Conservation (phyloP, 225 moss, liverwort and hornwort species). For the Climacium dendroides region DNA sequence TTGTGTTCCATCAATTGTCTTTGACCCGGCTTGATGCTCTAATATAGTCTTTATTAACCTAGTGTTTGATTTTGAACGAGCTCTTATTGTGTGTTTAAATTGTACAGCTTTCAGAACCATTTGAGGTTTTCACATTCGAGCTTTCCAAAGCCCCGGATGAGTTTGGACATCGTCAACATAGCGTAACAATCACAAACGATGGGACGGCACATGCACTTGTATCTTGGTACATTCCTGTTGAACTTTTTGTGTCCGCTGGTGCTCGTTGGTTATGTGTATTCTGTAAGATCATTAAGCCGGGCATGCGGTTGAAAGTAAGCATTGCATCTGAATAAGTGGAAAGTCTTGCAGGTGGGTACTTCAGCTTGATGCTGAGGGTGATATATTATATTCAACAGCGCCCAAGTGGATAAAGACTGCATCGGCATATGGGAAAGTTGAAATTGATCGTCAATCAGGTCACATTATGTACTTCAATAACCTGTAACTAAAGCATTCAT, state of each 20-base stretch:
- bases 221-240: slow-evolving; percentile 40
- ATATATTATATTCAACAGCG: slow-evolving; percentile 74
- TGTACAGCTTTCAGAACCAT: slow-evolving; percentile 66
- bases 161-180: slow-evolving; percentile 22
- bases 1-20: not conserved
- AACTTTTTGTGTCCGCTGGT: not conserved
- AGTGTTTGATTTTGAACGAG: not conserved
- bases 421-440: not conserved
- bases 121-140: slow-evolving; percentile 74
- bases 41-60: not conserved
- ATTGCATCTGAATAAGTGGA: not conserved
- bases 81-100: not conserved
- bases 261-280: not conserved
- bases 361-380: slow-evolving; percentile 67
- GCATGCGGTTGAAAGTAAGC: not conserved
- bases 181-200: slow-evolving; percentile 19
- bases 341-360: slow-evolving; percentile 64
- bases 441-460: slow-evolving; percentile 6
- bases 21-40: not conserved
- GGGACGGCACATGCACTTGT: slow-evolving; percentile 79
- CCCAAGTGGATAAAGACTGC: slow-evolving; percentile 48
- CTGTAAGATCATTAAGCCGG: not conserved
- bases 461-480: not conserved
- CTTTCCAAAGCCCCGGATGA: slow-evolving; percentile 55
- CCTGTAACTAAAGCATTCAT: not conserved